Base-by-base conservation (phyloP, 2,329 filamentous ascomycete species). In the Cladophialophora psammophila region DNA sequence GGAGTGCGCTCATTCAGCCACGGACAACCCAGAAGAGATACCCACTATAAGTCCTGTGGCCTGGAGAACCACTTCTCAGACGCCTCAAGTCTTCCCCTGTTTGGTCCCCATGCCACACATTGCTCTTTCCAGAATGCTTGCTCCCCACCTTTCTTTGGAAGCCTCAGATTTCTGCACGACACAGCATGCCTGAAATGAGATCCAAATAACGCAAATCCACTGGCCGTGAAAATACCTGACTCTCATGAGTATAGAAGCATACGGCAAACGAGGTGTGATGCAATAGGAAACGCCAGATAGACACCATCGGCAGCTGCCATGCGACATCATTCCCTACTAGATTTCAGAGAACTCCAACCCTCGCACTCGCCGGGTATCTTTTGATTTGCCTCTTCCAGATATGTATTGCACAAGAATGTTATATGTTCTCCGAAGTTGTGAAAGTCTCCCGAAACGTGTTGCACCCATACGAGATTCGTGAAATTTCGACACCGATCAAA, bases 381-480 rank as follows among this genome's bases (percentile, higher is more conserved):
- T 48, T 35, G 12, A 50, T 9, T 50, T 50, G 45, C 45, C 45
- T 20, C 40, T 54, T 55, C 13, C 31, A 20, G n/a, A 55, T 55
- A 26, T 50, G 18, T 50, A 26, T 60, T 50, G 57, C 40, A 60
- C 57, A 50, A 31, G 34, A 60, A 34, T 20, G 42, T 61, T 61
- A 61, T 55, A 55, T 53, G 59, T 34, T 61, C 31, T 35, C 59
- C 59, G 10, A 32, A 61, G 13, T 34, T 55, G 31, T 55, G 7
- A n/a, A 36, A 15, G 32, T 26, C 26, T 55, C 34, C 34, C 7
- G 26, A 54, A 32, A 34, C 31, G 13, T 20, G 10, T 54, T 48
- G 52, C 31, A n/a, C 35, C 35, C 32, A 38, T 34, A 61, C 18
- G 59, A 53, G 36, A 61, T 53, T 61, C 59, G 59, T 61, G 45